A percentile compares a stretch with the other conserved stretches of the same genome.
Evolutionary conservation across 306 rosid genomes (phyloP).

Genomic region (Lathyrus oleraceus): DNA sequence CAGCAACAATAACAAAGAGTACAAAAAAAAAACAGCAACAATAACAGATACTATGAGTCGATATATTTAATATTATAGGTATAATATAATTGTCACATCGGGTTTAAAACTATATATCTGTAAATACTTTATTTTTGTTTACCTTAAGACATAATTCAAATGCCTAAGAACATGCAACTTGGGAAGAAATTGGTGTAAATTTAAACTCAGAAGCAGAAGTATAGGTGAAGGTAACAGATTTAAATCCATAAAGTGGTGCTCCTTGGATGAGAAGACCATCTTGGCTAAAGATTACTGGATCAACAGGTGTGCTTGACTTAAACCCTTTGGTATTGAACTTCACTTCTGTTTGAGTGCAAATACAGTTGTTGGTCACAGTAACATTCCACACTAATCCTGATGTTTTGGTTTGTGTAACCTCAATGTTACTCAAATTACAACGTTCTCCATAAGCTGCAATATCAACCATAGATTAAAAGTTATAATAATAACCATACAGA

Average conservation of each 20-base stretch:
- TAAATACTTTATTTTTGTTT: too few species aligned
- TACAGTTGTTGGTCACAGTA: conserved; percentile 11
- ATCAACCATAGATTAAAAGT: neutral
- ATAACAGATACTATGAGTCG: too few species aligned
- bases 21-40: too few species aligned
- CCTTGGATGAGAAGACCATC: conserved; percentile 22
- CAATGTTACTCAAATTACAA: neutral
- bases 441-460: neutral
- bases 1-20: too few species aligned
- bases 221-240: neutral
- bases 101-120: too few species aligned
- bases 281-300: conserved; percentile 1
- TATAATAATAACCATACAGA: too few species aligned
- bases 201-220: conserved; percentile 7
- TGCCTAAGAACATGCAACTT: neutral
- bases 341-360: neutral
- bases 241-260: too few species aligned
- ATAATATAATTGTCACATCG: too few species aligned
- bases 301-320: neutral
- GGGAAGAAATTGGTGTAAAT: conserved; percentile 14
- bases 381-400: neutral
- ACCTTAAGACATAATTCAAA: too few species aligned
- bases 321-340: conserved; percentile 3
- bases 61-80: too few species aligned
- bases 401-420: neutral